Evolutionary conservation across 495 filamentous ascomycete genomes (phyloP).

Genomic region (Lasiosphaeria hispida): DNA sequence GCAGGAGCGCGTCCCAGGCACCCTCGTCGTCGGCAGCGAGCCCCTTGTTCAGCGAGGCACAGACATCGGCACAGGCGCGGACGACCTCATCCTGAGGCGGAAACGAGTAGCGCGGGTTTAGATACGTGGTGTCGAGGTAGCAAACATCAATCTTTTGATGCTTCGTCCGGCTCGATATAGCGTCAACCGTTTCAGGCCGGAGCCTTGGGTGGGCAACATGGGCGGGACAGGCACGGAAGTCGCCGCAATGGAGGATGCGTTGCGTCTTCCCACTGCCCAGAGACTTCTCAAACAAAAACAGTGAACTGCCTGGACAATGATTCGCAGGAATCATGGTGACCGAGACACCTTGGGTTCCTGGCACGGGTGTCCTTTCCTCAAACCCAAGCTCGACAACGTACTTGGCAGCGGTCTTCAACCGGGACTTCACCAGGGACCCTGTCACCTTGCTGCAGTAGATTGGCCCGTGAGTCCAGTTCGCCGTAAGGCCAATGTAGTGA

Average conservation of each 20-base stretch:
- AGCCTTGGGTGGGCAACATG: slow-evolving; percentile 83
- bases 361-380: slow-evolving; percentile 75
- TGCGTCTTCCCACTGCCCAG: slow-evolving; percentile 62
- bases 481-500: slow-evolving; percentile 89
- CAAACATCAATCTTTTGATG: slow-evolving; percentile 91
- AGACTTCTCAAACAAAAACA: slow-evolving; percentile 87
- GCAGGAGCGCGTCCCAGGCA: slow-evolving; percentile 31
- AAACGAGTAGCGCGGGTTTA: slow-evolving; percentile 94
- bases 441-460: slow-evolving; percentile 96
- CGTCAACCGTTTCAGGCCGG: slow-evolving; percentile 66
- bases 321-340: slow-evolving; percentile 97
- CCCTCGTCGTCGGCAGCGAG: slow-evolving; percentile 29
- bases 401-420: slow-evolving; percentile 80
- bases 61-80: slow-evolving; percentile 83
- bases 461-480: slow-evolving; percentile 86
- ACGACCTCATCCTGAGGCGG: slow-evolving; percentile 86
- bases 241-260: slow-evolving; percentile 88
- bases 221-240: slow-evolving; percentile 87
- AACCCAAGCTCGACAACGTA: slow-evolving; percentile 86
- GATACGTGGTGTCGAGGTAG: slow-evolving; percentile 96
- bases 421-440: slow-evolving; percentile 80
- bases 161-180: slow-evolving; percentile 62
- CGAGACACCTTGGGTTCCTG: slow-evolving; percentile 71
- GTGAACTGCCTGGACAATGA: slow-evolving; percentile 91
- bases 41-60: slow-evolving; percentile 53